Evolutionary conservation across 140 eudicot species (phyloP), one percentile per base, ranked within the genome.

Genomic region (Flaveria floridana): DNA sequence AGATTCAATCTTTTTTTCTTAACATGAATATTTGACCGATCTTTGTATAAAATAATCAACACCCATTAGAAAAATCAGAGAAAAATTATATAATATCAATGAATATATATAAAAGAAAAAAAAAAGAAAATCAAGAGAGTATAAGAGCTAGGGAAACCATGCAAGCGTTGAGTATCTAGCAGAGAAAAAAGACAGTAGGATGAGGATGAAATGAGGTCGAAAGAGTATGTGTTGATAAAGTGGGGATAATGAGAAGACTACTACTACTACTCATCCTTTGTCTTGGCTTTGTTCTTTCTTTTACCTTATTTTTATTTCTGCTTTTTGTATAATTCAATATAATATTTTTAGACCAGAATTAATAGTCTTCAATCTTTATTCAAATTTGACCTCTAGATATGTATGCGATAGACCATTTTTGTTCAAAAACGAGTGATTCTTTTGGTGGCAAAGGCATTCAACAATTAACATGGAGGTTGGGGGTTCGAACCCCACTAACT

Each of bases 191-290:
- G 64, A 56, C 50, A 64, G 65, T 37, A 42, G 61, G 80, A 75
- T 80, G 82, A 73, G 76, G 78, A 73, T 72, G 81, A 77, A 78
- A 84, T 71, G 78, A 72, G 80, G 82, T 52, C 14, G 81, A 80
- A 83, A 83, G 84, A 65, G 19, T 50, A 71, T 47, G 62, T 70
- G 81, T 41, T 70, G 81, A 83, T 69, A 65, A 75, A 79, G 80
- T 75, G 78, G 76, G 65, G 78, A 76, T 64, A 69, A 80, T 68
- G 84, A 74, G 80, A 75, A 75, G 79, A 75, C 71, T 71, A 41
- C 68, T 67, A 55, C 81, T 69, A 30, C 73, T 80, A 73, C 75
- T 79, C 76, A 46, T 48, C 68, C 72, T 74, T 80, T 74, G 84
- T 80, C 80, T 74, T 80, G 65, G 83, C 83, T 79, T 76, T 80